Base-by-base conservation (phyloP, 352 stramenopile genomes). In the Blastocystis sp. region DNA sequence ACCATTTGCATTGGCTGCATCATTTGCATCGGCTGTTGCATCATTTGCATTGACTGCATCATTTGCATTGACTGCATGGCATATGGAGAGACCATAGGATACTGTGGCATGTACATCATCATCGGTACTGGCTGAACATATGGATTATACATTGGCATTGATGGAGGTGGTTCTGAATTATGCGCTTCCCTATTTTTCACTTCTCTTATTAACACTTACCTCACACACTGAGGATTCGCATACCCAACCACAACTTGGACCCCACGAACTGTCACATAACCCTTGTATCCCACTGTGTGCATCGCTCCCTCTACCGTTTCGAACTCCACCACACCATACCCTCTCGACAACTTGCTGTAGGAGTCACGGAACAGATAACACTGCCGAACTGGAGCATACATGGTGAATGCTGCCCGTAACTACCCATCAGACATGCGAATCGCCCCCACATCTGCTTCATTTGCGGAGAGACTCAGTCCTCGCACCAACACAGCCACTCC, bases 311-410 rank as follows among this genome's bases (percentile, higher is more conserved):
- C 47, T n/a, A 85, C 26, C 16, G 47, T 30, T 9, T 85, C 73
- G 56, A 85, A 85, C 56, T 85, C 73, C 26, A 85, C 73, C 5
- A 85, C 73, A n/a, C 73, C 73, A 30, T 85, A 85, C 3, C 73
- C 73, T 13, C 73, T 50, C 16, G 73, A 85, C 20, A 85, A 53
- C 3, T 54, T n/a, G 45, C 73, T 85, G 50, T 85, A 85, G 34
- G 34, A 54, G 56, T 85, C 73, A 8, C 20, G 43, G 26, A 85
- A 85, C 16, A 85, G 34, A 45, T 85, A 85, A 13, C 43, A 47
- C n/a, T 26, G 55, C 41, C 68, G 65, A 11, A 53, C 34, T 16
- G 73, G 73, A 26, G 73, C 73, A 43, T 68, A 85, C 24, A 66
- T 39, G 39, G 43, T 68, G 37, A 85, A 85, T 2, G 73, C 53